Evolutionary conservation across 805 yeast species (phyloP).

Genomic region (Zygosaccharomyces bisporus): DNA sequence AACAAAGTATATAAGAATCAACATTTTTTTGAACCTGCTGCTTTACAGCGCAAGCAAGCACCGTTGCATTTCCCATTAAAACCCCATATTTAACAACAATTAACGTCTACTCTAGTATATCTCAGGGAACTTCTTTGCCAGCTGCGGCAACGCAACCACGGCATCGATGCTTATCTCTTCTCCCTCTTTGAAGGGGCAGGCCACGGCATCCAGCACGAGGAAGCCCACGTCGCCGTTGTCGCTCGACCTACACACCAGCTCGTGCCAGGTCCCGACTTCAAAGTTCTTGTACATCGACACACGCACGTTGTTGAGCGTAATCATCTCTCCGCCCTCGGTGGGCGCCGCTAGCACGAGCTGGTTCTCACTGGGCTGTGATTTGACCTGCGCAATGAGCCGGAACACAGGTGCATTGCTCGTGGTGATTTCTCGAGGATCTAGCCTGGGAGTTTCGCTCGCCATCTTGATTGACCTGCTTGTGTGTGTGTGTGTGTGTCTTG

Average conservation of each 20-base stretch:
- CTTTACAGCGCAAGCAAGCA: too few species aligned
- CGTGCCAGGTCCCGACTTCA: slow-evolving; percentile 34
- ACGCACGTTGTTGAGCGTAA: slow-evolving; percentile 29
- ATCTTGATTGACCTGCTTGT: slow-evolving; percentile 11
- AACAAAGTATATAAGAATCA: too few species aligned
- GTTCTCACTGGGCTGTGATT: slow-evolving; percentile 30
- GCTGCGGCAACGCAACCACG: slow-evolving; percentile 32
- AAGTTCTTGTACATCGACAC: slow-evolving; percentile 27
- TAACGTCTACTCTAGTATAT: too few species aligned
- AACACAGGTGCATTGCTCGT: slow-evolving; percentile 28
- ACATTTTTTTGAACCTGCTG: too few species aligned
- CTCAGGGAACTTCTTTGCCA: slow-evolving; percentile 32
- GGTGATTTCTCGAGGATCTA: slow-evolving; percentile 32
- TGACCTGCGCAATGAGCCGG: slow-evolving; percentile 34
- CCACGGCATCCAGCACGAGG: slow-evolving; percentile 34
- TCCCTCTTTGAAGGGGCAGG: slow-evolving; percentile 26
- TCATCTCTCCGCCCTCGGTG: slow-evolving; percentile 27
- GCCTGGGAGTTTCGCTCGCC: slow-evolving; percentile 36
- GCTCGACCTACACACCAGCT: slow-evolving; percentile 34
- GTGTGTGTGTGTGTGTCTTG: slow-evolving; percentile 2
- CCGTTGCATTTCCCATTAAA: too few species aligned
- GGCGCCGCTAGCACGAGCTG: slow-evolving; percentile 29
- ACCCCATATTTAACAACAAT: too few species aligned
- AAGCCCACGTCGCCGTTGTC: slow-evolving; percentile 36
- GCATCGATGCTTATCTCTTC: slow-evolving; percentile 34